Conservation (phyloP, 2,329 filamentous ascomycete genomes). For the Thielaviopsis euricoi region DNA sequence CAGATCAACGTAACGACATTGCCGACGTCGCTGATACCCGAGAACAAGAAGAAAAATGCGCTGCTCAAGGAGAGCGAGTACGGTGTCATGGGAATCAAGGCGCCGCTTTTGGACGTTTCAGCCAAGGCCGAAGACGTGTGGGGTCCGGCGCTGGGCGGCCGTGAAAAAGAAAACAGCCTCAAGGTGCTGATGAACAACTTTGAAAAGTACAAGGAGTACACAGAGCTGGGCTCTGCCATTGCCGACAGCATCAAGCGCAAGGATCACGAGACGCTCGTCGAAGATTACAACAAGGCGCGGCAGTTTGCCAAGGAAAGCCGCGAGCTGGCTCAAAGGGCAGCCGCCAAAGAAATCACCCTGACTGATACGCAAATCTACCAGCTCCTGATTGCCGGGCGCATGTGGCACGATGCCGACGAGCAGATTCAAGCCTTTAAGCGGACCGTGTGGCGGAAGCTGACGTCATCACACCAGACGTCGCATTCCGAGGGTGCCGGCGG, state of each 20-base stretch:
- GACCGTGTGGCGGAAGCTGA: slow-evolving; percentile 71
- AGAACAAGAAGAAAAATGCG: slow-evolving; percentile 69
- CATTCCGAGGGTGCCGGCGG: slow-evolving; percentile 32
- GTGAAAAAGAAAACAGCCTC: slow-evolving; percentile 77
- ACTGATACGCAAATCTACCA: slow-evolving; percentile 71
- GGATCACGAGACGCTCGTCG: slow-evolving; percentile 75
- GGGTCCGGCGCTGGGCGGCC: slow-evolving; percentile 81
- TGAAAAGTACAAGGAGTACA: slow-evolving; percentile 63
- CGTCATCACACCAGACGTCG: slow-evolving; percentile 44
- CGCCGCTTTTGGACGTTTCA: slow-evolving; percentile 71
- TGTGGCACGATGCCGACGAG: slow-evolving; percentile 88
- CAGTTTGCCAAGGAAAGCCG: slow-evolving; percentile 66
- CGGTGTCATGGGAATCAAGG: slow-evolving; percentile 74
- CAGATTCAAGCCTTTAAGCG: slow-evolving; percentile 79
- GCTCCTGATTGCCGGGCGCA: slow-evolving; percentile 72
- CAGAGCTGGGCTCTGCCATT: slow-evolving; percentile 64
- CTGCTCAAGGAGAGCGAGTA: slow-evolving; percentile 86
- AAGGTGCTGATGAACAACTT: slow-evolving; percentile 62
- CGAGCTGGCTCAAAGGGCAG: slow-evolving; percentile 41
- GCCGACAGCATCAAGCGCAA: slow-evolving; percentile 76
- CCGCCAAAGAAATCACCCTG: slow-evolving; percentile 32
- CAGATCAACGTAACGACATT: slow-evolving; percentile 16
- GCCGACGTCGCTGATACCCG: slow-evolving; percentile 21
- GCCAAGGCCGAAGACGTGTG: slow-evolving; percentile 95
- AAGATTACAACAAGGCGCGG: slow-evolving; percentile 73